These are phyloP conservation scores for Leucosporidium creatinivorum DNA, from an alignment of 768 basidiomycete genomes.

Conservation along the genomic window DNA sequence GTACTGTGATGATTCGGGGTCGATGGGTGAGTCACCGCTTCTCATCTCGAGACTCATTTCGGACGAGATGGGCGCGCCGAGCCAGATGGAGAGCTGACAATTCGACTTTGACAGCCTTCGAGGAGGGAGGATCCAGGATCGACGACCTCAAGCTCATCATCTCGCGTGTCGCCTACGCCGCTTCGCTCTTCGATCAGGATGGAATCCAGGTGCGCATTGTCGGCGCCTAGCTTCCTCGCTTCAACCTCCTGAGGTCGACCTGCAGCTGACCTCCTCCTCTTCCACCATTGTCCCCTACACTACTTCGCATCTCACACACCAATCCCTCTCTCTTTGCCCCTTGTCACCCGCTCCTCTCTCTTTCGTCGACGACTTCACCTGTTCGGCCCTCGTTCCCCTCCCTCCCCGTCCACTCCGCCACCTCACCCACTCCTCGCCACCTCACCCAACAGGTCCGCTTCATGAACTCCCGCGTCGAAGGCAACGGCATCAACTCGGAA, in stretches of 20 bases:
- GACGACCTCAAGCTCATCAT: slow-evolving; percentile 44
- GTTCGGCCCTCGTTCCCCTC: not conserved
- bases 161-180: slow-evolving; percentile 16
- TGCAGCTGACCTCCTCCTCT: too few relatives aligned
- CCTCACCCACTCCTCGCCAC: not conserved
- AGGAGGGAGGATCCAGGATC: slow-evolving; percentile 45
- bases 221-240: slow-evolving; percentile 44
- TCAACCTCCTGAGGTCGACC: not conserved
- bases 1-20: slow-evolving; percentile 38
- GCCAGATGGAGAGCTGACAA: slow-evolving; percentile 6
- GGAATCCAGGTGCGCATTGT: slow-evolving; percentile 40
- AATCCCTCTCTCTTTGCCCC: too few relatives aligned
- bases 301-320: too few relatives aligned
- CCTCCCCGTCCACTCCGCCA: not conserved
- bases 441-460: slow-evolving; percentile 38
- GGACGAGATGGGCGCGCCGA: not conserved
- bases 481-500: slow-evolving; percentile 43
- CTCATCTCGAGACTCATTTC: not conserved
- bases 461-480: slow-evolving; percentile 44
- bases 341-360: too few relatives aligned
- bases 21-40: not conserved
- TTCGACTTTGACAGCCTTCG: slow-evolving; percentile 40
- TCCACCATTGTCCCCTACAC: too few relatives aligned
- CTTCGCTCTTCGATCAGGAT: slow-evolving; percentile 37
- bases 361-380: too few relatives aligned